Evolutionary conservation across 495 filamentous ascomycete species (phyloP), one percentile per base, ranked within the genome.

Genomic region (Aspergillus panamensis): DNA sequence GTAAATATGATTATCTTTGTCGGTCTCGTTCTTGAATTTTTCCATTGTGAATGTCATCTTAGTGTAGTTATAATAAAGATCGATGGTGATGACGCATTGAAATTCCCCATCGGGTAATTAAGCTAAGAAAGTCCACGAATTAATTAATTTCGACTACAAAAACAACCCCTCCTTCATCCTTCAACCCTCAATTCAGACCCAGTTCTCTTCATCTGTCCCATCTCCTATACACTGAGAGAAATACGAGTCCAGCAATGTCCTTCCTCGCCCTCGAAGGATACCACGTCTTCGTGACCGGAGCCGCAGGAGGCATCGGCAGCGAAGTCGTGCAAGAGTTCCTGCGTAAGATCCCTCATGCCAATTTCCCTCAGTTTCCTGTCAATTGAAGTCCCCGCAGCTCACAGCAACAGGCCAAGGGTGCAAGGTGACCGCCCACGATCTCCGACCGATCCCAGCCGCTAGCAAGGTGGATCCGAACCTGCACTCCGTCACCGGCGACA

Each of bases 281-380:
- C 13, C 80, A 84, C 70, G 79, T 78, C n/a, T 80, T 85, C 51
- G 70, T 85, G n/a, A 82, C 79, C 12, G 81, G 80, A 20, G 80
- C 80, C 21, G 76, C 77, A n/a, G 74, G 79, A 44, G 74, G 75
- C 14, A 81, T 83, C 68, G 82, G 81, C 1, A 60, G 75, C 58
- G 60, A 77, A 45, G 71, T 77, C 1, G 76, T 82, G 8, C 66
- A 66, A 48, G 80, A 83, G 57, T 82, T 85, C 50, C 63, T 85
- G 32, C 71, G 82, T 83, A 71, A 9, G 71, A 68, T 16, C 1
- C 8, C 31, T 16, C 6, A 31, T 51, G 39, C 12, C 19, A 42
- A 9, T 33, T 6, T 48, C 19, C 21, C 17, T 45, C 16, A n/a
- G n/a, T n/a, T n/a, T n/a, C 21, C 44, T 37, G 9, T 53, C 16